These are phyloP conservation scores for Yamadazyma dushanensis DNA, from an alignment of 1,139 yeast genomes.

Conservation along the genomic window DNA sequence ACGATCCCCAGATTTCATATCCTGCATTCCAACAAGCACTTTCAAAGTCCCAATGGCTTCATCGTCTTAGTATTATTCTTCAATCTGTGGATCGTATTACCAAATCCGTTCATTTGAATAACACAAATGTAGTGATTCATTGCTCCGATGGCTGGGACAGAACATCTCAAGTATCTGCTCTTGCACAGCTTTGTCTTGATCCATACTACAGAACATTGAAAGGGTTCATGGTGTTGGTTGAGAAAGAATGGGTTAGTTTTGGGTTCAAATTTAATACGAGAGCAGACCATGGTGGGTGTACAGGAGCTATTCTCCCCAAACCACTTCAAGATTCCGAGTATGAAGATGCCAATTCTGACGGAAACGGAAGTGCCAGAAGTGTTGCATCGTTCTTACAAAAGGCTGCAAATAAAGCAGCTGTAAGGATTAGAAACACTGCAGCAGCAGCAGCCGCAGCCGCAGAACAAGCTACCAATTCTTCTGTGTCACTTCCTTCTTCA, in stretches of 20 bases:
- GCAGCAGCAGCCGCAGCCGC: conserved; percentile 21
- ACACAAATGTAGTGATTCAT: conserved; percentile 82
- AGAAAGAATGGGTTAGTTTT: conserved; percentile 94
- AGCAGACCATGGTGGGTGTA: conserved; percentile 66
- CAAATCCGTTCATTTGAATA: conserved; percentile 76
- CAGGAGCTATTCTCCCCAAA: conserved; percentile 36
- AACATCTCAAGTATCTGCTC: conserved; percentile 83
- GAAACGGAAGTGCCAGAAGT: conserved; percentile 14
- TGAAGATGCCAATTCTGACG: conserved; percentile 11
- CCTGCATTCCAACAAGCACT: conserved; percentile 45
- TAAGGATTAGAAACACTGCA: conserved; percentile 42
- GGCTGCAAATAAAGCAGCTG: conserved; percentile 34
- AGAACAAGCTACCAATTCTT: conserved; percentile 1
- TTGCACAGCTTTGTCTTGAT: conserved; percentile 85
- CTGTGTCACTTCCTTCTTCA: conserved; percentile 6
- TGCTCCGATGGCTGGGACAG: conserved; percentile 99
- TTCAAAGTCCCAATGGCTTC: conserved; percentile 77
- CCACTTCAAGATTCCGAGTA: conserved; percentile 17
- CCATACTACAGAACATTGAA: conserved; percentile 85
- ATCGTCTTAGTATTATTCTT: conserved; percentile 64
- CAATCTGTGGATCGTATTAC: conserved; percentile 78
- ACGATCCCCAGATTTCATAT: conserved; percentile 19
- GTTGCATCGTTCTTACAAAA: conserved; percentile 34
- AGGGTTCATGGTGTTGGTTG: conserved; percentile 83
- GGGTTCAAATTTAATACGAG: conserved; percentile 90